phyloP scores from a whole-genome alignment of 1,139 yeast genomes.

The Hansenula lynferdii region DNA sequence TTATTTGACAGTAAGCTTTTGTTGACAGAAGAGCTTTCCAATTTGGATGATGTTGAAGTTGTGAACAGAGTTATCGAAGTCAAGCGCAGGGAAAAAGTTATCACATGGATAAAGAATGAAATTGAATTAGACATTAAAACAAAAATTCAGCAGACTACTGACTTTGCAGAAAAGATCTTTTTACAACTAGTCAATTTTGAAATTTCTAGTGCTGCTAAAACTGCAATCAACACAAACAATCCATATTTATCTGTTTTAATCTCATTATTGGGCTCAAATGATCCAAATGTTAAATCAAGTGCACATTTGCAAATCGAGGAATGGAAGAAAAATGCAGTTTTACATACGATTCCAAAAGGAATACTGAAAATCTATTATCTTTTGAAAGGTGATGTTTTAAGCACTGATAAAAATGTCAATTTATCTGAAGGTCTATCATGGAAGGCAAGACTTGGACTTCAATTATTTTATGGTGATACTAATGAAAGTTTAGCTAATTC shows the following conservation, averaged over 20 bases:
- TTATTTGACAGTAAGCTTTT: slow-evolving; percentile 45
- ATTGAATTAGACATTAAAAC: slow-evolving; percentile 42
- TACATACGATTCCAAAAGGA: slow-evolving; percentile 44
- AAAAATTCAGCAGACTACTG: slow-evolving; percentile 22
- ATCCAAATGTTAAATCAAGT: slow-evolving; percentile 44
- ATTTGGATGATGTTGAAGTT: slow-evolving; percentile 25
- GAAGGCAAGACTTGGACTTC: slow-evolving; percentile 56
- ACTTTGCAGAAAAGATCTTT: slow-evolving; percentile 47
- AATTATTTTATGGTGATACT: slow-evolving; percentile 56
- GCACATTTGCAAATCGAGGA: slow-evolving; percentile 59
- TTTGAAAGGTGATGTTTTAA: slow-evolving; percentile 51
- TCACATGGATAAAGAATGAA: slow-evolving; percentile 54
- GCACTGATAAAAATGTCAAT: slow-evolving; percentile 24
- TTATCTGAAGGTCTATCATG: slow-evolving; percentile 53
- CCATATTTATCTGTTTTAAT: slow-evolving; percentile 66
- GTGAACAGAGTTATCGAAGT: slow-evolving; percentile 31
- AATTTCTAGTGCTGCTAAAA: slow-evolving; percentile 53
- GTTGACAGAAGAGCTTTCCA: slow-evolving; percentile 17
- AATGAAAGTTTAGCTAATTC: slow-evolving; percentile 34
- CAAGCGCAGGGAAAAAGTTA: slow-evolving; percentile 41
- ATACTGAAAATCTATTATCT: slow-evolving; percentile 59
- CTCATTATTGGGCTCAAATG: slow-evolving; percentile 70
- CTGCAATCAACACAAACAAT: slow-evolving; percentile 55
- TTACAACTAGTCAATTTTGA: slow-evolving; percentile 51
- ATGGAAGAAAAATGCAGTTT: slow-evolving; percentile 50